Base-by-base conservation (phyloP, 768 basidiomycete species). In the Boletus sensibilis region DNA sequence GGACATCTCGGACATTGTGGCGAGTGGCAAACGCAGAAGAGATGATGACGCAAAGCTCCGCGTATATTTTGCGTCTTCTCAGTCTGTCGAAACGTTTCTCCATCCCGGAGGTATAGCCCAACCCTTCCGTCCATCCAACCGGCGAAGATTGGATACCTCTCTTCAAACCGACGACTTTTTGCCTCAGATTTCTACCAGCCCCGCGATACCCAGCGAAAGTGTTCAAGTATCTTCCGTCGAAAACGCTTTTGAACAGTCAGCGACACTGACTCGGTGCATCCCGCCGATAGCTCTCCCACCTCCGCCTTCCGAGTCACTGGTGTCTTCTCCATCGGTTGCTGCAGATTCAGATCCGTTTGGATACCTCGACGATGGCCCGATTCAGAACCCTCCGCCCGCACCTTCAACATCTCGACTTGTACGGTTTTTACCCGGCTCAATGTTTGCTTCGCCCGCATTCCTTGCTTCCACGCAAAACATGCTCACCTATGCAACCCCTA, bases 341-440 rank as follows among this genome's bases (percentile, higher is more conserved):
- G 76, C 76, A 18, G 82, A 82, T 64, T 86, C 76, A 18, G 82
- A 82, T 64, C 86, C 86, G 1, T 87, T 87, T 63, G 81, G 81
- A 18, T 87, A 87, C 63, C 72, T 87, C 45, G 77, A 82, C 39
- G 72, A 72, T 10, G 50, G 63, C 9, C 68, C 74, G 3, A 67
- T 46, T 33, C 74, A 71, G 50, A 65, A 68, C 41, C 64, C 73
- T 31, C 43, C 60, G 3, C 37, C 53, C 5, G 44, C 41, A 10
- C 42, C 70, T 37, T 68, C 72, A 10, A 65, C 62, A 10, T 66
- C 69, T 37, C 64, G 56, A 29, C 62, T 62, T 12, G 63, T 23
- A 5, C 67, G 60, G 25, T 56, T 55, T 23, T 50, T 69, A 20
- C 66, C 73, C 5, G 63, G 65, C 53, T 71, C 72, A 5, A 71